Conservation (phyloP, 306 rosid species). For the Nissolia schottii region DNA sequence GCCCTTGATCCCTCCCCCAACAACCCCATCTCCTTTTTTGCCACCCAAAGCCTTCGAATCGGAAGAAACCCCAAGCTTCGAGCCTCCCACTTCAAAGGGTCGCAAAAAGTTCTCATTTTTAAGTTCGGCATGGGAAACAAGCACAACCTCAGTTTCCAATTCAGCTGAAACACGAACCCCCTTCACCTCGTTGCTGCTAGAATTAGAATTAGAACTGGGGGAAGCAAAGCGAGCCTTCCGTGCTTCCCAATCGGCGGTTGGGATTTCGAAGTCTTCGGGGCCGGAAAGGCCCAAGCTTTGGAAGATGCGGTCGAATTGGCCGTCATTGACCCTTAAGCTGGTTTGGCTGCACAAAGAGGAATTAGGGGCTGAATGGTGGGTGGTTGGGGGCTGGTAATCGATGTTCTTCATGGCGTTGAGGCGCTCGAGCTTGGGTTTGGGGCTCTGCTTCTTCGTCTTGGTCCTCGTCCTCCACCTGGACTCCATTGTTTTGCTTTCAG, state of each 20-base stretch:
- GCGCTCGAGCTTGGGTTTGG: constrained; percentile 42
- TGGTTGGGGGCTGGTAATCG: constrained; percentile 31
- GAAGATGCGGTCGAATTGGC: constrained; percentile 55
- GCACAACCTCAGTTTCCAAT: background rate
- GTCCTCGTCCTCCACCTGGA: constrained; percentile 15
- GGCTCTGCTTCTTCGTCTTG: background rate
- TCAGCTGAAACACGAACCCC: background rate
- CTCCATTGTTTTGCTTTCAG: constrained; percentile 29
- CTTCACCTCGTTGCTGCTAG: background rate
- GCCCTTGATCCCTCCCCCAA: constrained; percentile 35
- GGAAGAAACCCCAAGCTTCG: background rate
- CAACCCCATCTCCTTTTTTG: background rate
- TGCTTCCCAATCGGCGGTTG: constrained; percentile 58
- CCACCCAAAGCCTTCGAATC: background rate
- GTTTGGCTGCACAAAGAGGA: constrained; percentile 4
- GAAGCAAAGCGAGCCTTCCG: constrained; percentile 22
- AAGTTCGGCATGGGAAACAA: background rate
- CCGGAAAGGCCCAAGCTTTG: constrained; percentile 54
- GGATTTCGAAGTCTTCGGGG: constrained; percentile 55
- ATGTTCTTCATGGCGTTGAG: constrained; percentile 47
- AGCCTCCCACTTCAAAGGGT: background rate
- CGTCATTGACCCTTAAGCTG: constrained; percentile 47
- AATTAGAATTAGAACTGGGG: background rate
- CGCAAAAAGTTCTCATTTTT: background rate
- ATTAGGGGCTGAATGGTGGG: background rate